Percentiles rank a stretch among this genome's conserved stretches.
phyloP scores from a whole-genome alignment of 2,329 filamentous ascomycete species.

The Ceratocystis diversiconidia region DNA sequence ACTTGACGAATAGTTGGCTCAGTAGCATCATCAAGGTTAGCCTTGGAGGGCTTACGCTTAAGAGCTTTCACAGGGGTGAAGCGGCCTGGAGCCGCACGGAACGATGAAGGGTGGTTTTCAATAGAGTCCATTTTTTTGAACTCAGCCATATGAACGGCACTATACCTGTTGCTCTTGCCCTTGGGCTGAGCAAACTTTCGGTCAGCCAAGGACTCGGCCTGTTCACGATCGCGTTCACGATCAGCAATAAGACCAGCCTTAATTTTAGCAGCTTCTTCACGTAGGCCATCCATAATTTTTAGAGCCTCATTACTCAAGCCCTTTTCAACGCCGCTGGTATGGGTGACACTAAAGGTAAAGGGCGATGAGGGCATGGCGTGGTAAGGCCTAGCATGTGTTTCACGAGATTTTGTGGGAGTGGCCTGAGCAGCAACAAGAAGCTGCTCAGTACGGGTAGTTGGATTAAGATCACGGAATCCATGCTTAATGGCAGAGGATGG shows the following conservation, averaged over 20 bases:
- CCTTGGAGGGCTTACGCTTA: conserved; percentile 34
- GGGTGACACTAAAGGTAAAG: conserved; percentile 51
- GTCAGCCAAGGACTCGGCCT: conserved; percentile 31
- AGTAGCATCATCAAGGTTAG: conserved; percentile 49
- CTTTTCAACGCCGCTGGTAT: conserved; percentile 30
- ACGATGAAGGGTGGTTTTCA: conserved; percentile 68
- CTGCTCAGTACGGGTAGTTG: conserved; percentile 18
- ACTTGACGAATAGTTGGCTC: conserved; percentile 23
- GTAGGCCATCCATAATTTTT: conserved; percentile 50
- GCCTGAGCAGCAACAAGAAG: conserved; percentile 30
- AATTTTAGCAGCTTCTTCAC: conserved; percentile 56
- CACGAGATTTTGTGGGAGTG: conserved; percentile 14
- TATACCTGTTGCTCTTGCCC: conserved; percentile 65
- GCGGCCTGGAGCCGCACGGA: conserved; percentile 43
- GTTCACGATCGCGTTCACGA: conserved; percentile 39
- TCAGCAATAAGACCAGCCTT: conserved; percentile 53
- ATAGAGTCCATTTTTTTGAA: conserved; percentile 99
- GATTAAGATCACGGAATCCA: conserved; percentile 61
- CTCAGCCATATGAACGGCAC: conserved; percentile 68
- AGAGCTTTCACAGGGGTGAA: conserved; percentile 31
- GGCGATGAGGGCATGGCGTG: conserved; percentile 38
- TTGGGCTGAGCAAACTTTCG: conserved; percentile 71
- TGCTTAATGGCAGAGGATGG: conserved; percentile 68
- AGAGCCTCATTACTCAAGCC: conserved; percentile 48
- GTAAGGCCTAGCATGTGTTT: conserved; percentile 46